phyloP scores from a whole-genome alignment of 2,329 filamentous ascomycete species.

The Cytospora paraplurivora region DNA sequence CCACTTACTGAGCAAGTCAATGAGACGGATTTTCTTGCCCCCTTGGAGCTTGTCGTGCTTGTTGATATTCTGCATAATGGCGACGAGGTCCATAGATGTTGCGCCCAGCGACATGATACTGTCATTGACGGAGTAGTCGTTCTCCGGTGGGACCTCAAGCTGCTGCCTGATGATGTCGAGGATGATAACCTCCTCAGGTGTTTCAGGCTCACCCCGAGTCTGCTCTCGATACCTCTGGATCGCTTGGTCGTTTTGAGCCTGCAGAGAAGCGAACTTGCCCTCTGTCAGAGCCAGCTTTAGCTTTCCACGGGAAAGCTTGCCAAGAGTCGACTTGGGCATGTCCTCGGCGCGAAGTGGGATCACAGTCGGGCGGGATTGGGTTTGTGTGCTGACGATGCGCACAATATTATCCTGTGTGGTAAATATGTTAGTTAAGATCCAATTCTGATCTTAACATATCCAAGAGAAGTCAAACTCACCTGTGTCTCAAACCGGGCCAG shows the following conservation, averaged over 20 bases:
- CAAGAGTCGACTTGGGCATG: constrained; percentile 42
- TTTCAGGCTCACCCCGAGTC: constrained; percentile 31
- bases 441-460: neutral
- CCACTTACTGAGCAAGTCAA: constrained; percentile 30
- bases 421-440: neutral
- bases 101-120: constrained; percentile 4
- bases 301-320: constrained; percentile 45
- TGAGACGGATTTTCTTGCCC: constrained; percentile 27
- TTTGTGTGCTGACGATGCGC: neutral
- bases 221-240: constrained; percentile 30
- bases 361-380: neutral
- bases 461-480: constrained; percentile 18
- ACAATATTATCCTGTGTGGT: constrained; percentile 28
- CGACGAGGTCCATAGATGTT: constrained; percentile 5
- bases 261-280: constrained; percentile 35
- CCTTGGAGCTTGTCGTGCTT: constrained; percentile 31
- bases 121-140: constrained; percentile 30
- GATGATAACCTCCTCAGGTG: constrained; percentile 30
- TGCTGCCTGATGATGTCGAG: constrained; percentile 30
- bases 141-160: constrained; percentile 21
- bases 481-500: constrained; percentile 32
- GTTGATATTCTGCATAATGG: constrained; percentile 38
- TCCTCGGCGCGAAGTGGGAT: neutral
- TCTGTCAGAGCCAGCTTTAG: constrained; percentile 39
- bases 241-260: constrained; percentile 21